Conservation (phyloP, 2,329 filamentous ascomycete genomes). For the Endothia cerciana region DNA sequence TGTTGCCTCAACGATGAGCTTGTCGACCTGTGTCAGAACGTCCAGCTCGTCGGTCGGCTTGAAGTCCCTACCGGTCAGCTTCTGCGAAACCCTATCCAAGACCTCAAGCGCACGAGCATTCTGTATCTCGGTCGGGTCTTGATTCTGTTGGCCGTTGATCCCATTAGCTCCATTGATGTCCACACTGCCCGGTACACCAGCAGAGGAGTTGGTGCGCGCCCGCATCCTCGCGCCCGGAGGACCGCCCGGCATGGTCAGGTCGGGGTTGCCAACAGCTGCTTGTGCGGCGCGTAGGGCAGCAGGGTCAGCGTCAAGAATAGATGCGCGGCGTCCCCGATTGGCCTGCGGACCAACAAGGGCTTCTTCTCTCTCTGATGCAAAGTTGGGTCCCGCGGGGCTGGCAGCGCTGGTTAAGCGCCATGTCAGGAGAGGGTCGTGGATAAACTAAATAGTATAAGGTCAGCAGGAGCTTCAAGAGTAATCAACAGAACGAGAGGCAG, state of each 20-base stretch:
- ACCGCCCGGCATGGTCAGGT: slow-evolving; percentile 45
- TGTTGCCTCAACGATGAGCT: slow-evolving; percentile 91
- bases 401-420: slow-evolving; percentile 80
- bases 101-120: slow-evolving; percentile 94
- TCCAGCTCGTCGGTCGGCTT: slow-evolving; percentile 82
- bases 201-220: slow-evolving; percentile 64
- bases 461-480: slow-evolving; percentile 27
- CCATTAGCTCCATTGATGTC: slow-evolving; percentile 43
- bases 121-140: slow-evolving; percentile 72
- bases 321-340: slow-evolving; percentile 64
- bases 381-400: slow-evolving; percentile 69
- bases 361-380: slow-evolving; percentile 63
- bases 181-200: slow-evolving; percentile 40
- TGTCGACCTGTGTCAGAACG: slow-evolving; percentile 88
- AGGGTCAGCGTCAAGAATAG: slow-evolving; percentile 69
- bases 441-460: slow-evolving; percentile 66
- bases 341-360: slow-evolving; percentile 53
- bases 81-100: slow-evolving; percentile 88
- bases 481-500: not conserved
- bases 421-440: slow-evolving; percentile 97
- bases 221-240: slow-evolving; percentile 55
- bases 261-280: slow-evolving; percentile 35
- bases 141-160: slow-evolving; percentile 39
- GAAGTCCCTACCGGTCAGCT: slow-evolving; percentile 92
- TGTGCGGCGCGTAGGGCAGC: slow-evolving; percentile 60